Percentiles rank a stretch among this genome's conserved stretches.
Conservation (phyloP, 257 asterid genomes). For the Apocynum venetum region DNA sequence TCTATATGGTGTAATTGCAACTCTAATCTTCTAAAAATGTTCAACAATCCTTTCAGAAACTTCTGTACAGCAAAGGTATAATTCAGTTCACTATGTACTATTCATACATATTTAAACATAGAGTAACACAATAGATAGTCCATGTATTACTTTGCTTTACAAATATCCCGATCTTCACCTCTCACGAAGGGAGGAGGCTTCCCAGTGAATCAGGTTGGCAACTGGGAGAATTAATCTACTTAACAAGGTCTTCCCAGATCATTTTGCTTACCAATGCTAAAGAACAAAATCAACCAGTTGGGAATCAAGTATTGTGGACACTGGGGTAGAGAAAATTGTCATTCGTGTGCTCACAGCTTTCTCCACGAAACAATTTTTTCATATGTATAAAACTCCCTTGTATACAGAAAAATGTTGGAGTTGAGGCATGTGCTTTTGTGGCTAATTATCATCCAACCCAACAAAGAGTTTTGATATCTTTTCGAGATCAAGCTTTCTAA, state of each 20-base stretch:
- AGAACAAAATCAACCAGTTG: background rate
- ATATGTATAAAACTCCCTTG: background rate
- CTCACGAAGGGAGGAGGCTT: background rate
- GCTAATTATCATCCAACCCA: constrained; percentile 39
- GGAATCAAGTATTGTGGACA: background rate
- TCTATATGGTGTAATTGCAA: no score
- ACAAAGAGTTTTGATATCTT: constrained; percentile 65
- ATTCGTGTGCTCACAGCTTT: background rate
- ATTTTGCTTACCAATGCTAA: background rate
- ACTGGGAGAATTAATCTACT: background rate
- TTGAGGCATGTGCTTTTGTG: background rate
- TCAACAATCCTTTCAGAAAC: background rate
- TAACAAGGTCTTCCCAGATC: background rate
- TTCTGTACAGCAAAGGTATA: no score
- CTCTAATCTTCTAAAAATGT: background rate
- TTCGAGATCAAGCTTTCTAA: constrained; percentile 51
- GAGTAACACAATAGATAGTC: background rate
- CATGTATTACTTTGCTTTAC: background rate
- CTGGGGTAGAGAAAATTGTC: background rate
- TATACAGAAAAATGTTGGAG: background rate
- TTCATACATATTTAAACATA: background rate
- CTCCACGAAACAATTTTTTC: background rate
- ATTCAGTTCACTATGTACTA: no score
- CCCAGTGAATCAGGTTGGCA: background rate
- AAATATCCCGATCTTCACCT: background rate